Conservation (phyloP, 2,329 filamentous ascomycete species). For the Aspergillus novofumigatus region DNA sequence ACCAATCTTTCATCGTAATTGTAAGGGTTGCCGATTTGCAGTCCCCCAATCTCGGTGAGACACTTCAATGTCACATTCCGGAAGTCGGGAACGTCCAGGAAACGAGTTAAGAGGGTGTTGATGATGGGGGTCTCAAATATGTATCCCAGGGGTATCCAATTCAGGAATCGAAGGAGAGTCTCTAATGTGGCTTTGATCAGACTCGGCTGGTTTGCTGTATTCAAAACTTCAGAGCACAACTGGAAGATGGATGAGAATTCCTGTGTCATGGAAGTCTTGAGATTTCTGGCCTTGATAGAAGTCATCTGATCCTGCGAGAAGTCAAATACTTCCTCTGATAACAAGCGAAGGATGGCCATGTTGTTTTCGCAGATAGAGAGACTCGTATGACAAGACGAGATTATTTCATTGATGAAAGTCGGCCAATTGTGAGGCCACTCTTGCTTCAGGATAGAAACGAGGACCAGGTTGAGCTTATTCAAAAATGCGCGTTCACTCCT, state of each 20-base stretch:
- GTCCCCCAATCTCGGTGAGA: conserved; percentile 90
- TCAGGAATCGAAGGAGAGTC: conserved; percentile 91
- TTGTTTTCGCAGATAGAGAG: conserved; percentile 99
- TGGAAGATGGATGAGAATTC: conserved; percentile 99
- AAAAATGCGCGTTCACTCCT: conserved; percentile 81
- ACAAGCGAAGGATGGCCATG: conserved; percentile 92
- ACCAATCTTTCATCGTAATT: conserved; percentile 94
- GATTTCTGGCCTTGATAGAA: conserved; percentile 90
- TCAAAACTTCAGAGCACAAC: conserved; percentile 91
- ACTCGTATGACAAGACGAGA: conserved; percentile 90
- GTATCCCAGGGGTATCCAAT: conserved; percentile 98
- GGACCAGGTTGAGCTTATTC: conserved; percentile 97
- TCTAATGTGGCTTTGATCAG: conserved; percentile 95
- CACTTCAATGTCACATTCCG: conserved; percentile 96
- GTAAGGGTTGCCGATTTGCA: conserved; percentile 72
- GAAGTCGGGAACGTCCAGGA: conserved; percentile 90
- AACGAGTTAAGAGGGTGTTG: conserved; percentile 86
- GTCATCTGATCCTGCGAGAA: conserved; percentile 99
- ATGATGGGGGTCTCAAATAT: conserved; percentile 98
- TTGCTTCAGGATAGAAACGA: conserved; percentile 96
- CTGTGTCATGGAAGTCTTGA: conserved; percentile 98
- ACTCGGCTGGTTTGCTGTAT: conserved; percentile 80
- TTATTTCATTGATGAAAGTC: conserved; percentile 99
- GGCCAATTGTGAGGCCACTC: conserved; percentile 99
- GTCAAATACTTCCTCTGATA: conserved; percentile 98